A percentile compares a stretch with the other conserved stretches of the same genome.
phyloP scores from a whole-genome alignment of 306 rosid genomes.

The Cucurbita pepo region DNA sequence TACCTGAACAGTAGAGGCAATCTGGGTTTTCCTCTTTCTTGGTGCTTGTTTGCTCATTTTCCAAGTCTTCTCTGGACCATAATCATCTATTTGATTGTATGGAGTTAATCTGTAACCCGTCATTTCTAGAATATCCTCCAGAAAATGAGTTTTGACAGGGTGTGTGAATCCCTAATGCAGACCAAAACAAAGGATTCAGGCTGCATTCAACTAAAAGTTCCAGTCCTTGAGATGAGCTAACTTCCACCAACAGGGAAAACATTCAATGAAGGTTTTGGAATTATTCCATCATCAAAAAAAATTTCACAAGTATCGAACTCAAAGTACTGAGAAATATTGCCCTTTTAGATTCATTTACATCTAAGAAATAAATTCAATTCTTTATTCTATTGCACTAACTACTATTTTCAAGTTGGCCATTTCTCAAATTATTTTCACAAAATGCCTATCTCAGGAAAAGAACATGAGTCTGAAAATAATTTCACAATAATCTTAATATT shows the following conservation, averaged over 20 bases:
- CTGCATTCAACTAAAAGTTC: not conserved
- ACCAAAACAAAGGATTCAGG: constrained; percentile 11
- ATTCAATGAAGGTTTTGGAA: not conserved
- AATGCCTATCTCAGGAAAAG: not conserved
- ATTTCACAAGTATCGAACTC: not conserved
- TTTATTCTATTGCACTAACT: not conserved
- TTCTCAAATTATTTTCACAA: not conserved
- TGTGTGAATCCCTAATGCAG: constrained; percentile 62
- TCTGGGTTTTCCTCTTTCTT: constrained; percentile 94
- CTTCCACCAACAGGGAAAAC: not conserved
- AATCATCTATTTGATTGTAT: constrained; percentile 82
- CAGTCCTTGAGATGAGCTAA: not conserved
- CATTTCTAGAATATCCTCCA: constrained; percentile 77
- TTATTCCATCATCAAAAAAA: not conserved
- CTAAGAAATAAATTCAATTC: not conserved
- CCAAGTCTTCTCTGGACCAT: constrained; percentile 89
- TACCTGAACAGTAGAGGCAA: constrained; percentile 83
- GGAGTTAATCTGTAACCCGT: constrained; percentile 63
- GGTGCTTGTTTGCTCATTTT: constrained; percentile 83
- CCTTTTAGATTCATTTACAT: not conserved
- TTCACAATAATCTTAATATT: not conserved
- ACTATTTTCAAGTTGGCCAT: not conserved
- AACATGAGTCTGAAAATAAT: not conserved
- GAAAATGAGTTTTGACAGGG: constrained; percentile 67
- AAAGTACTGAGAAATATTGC: not conserved